Percentiles rank a stretch among this genome's conserved stretches.
Evolutionary conservation across 75 land plant species (phyloP).

Genomic region (Sequoia sempervirens): DNA sequence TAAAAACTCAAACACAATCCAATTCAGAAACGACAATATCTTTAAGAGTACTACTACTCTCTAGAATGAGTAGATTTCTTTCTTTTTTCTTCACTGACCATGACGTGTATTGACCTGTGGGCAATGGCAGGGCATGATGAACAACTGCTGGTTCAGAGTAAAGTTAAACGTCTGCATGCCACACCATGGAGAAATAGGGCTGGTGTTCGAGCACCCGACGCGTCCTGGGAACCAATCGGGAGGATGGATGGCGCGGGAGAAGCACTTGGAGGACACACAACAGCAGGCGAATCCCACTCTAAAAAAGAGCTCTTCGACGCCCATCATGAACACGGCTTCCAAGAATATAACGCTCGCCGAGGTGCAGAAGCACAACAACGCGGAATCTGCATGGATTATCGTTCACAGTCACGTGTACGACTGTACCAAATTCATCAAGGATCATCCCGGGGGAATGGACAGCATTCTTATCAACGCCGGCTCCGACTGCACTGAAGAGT

Average conservation of each 20-base stretch:
- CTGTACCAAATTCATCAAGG: constrained; percentile 80
- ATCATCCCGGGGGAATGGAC: constrained; percentile 93
- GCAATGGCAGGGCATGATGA: constrained; percentile 88
- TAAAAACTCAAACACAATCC: too few relatives aligned
- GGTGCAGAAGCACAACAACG: constrained; percentile 55
- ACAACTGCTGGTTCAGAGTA: constrained; percentile 97
- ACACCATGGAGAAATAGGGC: constrained; percentile 56
- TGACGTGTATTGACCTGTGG: neutral
- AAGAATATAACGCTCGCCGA: constrained; percentile 58
- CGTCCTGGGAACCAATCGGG: constrained; percentile 80
- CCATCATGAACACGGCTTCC: constrained; percentile 42
- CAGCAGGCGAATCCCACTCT: constrained; percentile 13
- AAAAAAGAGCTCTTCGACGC: constrained; percentile 65
- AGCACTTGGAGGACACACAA: constrained; percentile 24
- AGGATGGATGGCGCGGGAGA: constrained; percentile 87
- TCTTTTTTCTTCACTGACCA: too few relatives aligned
- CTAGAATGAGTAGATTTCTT: too few relatives aligned
- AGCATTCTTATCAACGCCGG: constrained; percentile 96
- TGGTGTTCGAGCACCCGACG: constrained; percentile 89
- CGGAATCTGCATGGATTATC: constrained; percentile 77
- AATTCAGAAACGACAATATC: too few relatives aligned
- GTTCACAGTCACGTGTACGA: constrained; percentile 86
- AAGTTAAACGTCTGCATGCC: constrained; percentile 68
- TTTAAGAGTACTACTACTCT: too few relatives aligned
- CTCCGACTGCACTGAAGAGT: constrained; percentile 88